Evolutionary conservation across 2,329 filamentous ascomycete genomes (phyloP).

Genomic region (Hymenoscyphus infarciens): DNA sequence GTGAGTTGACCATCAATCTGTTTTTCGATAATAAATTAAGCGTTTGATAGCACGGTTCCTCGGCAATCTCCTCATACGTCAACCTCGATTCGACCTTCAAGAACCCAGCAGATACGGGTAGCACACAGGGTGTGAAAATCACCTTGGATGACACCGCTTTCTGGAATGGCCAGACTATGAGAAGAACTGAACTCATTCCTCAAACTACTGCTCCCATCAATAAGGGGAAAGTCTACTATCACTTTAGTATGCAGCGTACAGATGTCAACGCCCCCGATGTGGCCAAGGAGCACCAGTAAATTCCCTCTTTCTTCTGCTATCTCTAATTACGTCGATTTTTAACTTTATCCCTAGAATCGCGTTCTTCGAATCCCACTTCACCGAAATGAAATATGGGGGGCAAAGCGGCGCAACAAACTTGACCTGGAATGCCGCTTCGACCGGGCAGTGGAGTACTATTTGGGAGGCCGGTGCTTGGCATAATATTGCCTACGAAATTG

Average conservation of each 20-base stretch:
- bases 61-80: conserved; percentile 34
- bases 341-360: too few relatives aligned
- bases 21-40: not conserved
- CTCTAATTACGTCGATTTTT: too few relatives aligned
- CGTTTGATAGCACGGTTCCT: conserved; percentile 49
- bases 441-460: conserved; percentile 57
- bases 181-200: conserved; percentile 68
- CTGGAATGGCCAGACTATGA: conserved; percentile 66
- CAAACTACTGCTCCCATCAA: conserved; percentile 64
- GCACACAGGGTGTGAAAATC: conserved; percentile 62
- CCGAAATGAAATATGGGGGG: conserved; percentile 68
- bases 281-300: conserved; percentile 61
- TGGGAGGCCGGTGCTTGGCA: conserved; percentile 64
- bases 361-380: conserved; percentile 67
- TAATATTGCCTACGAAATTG: conserved; percentile 68
- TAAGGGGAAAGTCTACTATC: too few relatives aligned
- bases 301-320: too few relatives aligned
- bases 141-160: conserved; percentile 54
- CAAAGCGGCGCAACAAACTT: conserved; percentile 50
- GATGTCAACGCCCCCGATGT: conserved; percentile 57
- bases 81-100: conserved; percentile 47
- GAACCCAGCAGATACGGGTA: conserved; percentile 50
- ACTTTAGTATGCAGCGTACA: conserved; percentile 63
- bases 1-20: not conserved
- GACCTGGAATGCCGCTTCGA: conserved; percentile 59